These are phyloP conservation scores for Suillus clintonianus DNA, from an alignment of 768 basidiomycete genomes.

Conservation along the genomic window DNA sequence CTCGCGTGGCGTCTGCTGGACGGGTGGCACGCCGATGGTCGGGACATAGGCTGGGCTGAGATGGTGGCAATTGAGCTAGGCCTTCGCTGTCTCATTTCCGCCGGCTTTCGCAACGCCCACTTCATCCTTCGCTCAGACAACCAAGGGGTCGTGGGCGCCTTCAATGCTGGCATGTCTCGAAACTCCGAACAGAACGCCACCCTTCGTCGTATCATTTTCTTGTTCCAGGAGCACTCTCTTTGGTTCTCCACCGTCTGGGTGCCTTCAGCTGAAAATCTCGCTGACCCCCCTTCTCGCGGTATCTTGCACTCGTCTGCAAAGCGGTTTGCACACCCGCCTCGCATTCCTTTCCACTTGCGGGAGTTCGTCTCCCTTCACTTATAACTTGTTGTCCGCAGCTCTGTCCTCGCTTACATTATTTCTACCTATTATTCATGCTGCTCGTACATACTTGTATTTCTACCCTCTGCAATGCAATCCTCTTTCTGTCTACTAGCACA, in stretches of 20 bases:
- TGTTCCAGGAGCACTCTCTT: conserved; percentile 1
- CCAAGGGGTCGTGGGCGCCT: conserved; percentile 31
- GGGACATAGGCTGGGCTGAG: conserved; percentile 47
- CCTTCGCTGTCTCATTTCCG: conserved; percentile 29
- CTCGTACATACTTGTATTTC: too few species aligned
- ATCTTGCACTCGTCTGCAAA: too few species aligned
- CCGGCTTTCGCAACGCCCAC: conserved; percentile 19
- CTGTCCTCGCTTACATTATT: too few species aligned
- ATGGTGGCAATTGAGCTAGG: conserved; percentile 46
- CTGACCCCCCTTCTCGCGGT: background rate
- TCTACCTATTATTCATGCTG: too few species aligned
- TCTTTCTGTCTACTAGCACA: too few species aligned
- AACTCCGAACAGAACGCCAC: background rate
- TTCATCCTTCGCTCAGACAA: conserved; percentile 43
- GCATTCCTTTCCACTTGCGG: too few species aligned
- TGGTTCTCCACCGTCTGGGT: background rate
- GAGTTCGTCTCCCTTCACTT: too few species aligned
- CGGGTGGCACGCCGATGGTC: conserved; percentile 28
- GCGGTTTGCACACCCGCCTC: too few species aligned
- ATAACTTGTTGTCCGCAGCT: too few species aligned
- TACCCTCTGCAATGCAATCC: too few species aligned
- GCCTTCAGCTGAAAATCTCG: conserved; percentile 1
- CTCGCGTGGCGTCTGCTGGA: conserved; percentile 38
- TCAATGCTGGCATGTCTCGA: too few species aligned
- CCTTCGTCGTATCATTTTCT: background rate